Base-by-base conservation (phyloP, 345 rosid species). In the Erysimum cheiranthoides region DNA sequence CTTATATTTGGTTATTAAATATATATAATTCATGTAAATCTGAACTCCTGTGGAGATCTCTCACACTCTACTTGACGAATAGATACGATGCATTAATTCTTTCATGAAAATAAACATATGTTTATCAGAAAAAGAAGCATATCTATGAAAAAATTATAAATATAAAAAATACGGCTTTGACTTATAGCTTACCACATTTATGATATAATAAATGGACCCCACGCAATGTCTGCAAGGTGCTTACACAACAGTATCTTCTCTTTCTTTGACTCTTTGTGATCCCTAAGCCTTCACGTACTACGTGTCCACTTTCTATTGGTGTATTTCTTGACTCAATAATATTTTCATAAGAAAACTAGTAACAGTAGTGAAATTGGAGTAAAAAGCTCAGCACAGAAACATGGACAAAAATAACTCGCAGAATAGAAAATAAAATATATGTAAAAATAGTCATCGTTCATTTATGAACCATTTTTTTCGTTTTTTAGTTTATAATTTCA, bases 141-240 rank as follows among this genome's bases (percentile, higher is more conserved):
- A 71, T 46, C 3, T 30, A 59, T 59, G 61, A 49, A 69, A 16
- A 12, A 3, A 50, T 27, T 34, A 46, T 45, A 4, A 63, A 40
- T 6, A 65, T 9, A 2, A 32, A 14, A 54, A 51, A 10, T 21
- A 30, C 4, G 56, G 12, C 70, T 76, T 77, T 71, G 80, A 78
- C 81, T 72, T 59, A 45, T 72, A 66, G 81, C 77, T 72, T 77
- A 66, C 81, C 32, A 66, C 59, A 78, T 78, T 72, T 72, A 78
- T 66, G 62, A 64, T 32, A 64, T 35, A 62, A 53, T 7, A 57
- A 16, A 13, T 38, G 68, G 81, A 51, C 69, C 68, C 81, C 12
- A 58, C n/a, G 5, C 25, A 8, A 18, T 72, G 73, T 72, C 69
- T 66, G 63, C 43, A 58, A 66, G 64, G 69, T 66, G 57, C 61